Evolutionary conservation across 192 early-diverging fungal genomes (phyloP).

Genomic region (Podila minutissima): DNA sequence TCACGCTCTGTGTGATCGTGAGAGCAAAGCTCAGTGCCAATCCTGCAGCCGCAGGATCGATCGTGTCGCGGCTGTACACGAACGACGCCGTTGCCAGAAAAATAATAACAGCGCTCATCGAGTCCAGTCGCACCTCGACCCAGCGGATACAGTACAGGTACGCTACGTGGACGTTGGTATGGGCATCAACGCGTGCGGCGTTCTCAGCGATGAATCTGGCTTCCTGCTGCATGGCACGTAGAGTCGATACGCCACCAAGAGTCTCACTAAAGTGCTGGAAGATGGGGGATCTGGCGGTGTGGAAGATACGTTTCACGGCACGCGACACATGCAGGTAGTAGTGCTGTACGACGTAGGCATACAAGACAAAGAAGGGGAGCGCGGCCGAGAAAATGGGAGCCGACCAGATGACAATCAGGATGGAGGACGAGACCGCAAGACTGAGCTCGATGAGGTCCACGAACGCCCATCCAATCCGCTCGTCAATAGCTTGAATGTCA

Average conservation of each 20-base stretch:
- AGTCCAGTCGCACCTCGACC: conserved; percentile 81
- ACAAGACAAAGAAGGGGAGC: conserved; percentile 15
- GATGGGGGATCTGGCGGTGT: conserved; percentile 76
- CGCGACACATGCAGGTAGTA: conserved; percentile 82
- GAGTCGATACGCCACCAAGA: conserved; percentile 75
- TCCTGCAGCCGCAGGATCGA: conserved; percentile 67
- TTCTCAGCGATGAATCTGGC: conserved; percentile 67
- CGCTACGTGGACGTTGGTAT: conserved; percentile 18
- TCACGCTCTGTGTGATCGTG: conserved; percentile 80
- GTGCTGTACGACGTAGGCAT: conserved; percentile 53
- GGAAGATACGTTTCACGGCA: conserved; percentile 81
- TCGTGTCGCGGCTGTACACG: conserved; percentile 60
- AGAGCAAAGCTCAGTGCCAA: conserved; percentile 69
- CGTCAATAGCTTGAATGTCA: conserved; percentile 73
- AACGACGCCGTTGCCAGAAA: conserved; percentile 72
- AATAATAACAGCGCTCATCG: conserved; percentile 79
- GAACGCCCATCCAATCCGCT: conserved; percentile 53
- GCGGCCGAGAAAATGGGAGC: conserved; percentile 78
- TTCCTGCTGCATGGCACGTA: conserved; percentile 81
- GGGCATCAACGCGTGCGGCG: background rate
- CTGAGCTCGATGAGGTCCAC: conserved; percentile 1
- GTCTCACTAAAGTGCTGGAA: conserved; percentile 87
- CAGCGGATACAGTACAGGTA: conserved; percentile 70
- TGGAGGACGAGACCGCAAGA: conserved; percentile 52
- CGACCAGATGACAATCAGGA: conserved; percentile 70